Percentiles rank a stretch among this genome's conserved stretches.
phyloP scores from a whole-genome alignment of 2,329 filamentous ascomycete species.

The Lasiodiplodia hormozganensis region DNA sequence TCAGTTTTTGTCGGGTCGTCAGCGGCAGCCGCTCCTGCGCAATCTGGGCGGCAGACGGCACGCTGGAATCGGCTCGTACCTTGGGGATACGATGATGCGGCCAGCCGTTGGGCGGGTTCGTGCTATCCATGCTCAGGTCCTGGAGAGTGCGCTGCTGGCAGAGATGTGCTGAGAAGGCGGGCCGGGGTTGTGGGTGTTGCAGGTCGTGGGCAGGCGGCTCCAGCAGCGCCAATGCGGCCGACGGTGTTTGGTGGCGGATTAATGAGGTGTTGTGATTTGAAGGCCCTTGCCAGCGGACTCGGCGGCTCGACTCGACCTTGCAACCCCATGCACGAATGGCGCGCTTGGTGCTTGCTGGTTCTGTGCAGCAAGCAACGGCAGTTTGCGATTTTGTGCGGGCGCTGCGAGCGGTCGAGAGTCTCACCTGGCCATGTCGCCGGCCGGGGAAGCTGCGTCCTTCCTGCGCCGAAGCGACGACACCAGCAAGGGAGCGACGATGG shows the following conservation, averaged over 20 bases:
- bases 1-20: constrained; percentile 23
- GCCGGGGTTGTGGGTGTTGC: neutral
- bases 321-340: neutral
- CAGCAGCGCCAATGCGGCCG: constrained; percentile 29
- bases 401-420: constrained; percentile 10
- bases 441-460: neutral
- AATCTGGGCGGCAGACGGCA: neutral
- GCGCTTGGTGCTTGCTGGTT: neutral
- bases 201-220: constrained; percentile 17
- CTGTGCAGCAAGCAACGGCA: neutral
- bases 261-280: constrained; percentile 28
- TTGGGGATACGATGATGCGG: constrained; percentile 35
- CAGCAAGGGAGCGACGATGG: neutral
- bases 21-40: neutral
- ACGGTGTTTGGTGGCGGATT: constrained; percentile 28
- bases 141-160: neutral
- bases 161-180: neutral
- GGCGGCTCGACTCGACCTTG: neutral
- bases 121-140: constrained; percentile 21
- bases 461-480: neutral
- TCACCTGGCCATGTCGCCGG: neutral
- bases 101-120: constrained; percentile 15
- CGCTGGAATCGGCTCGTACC: constrained; percentile 25
- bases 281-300: neutral
- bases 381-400: neutral